phyloP scores from a whole-genome alignment of 768 basidiomycete species.

The Lentinula sp. region DNA sequence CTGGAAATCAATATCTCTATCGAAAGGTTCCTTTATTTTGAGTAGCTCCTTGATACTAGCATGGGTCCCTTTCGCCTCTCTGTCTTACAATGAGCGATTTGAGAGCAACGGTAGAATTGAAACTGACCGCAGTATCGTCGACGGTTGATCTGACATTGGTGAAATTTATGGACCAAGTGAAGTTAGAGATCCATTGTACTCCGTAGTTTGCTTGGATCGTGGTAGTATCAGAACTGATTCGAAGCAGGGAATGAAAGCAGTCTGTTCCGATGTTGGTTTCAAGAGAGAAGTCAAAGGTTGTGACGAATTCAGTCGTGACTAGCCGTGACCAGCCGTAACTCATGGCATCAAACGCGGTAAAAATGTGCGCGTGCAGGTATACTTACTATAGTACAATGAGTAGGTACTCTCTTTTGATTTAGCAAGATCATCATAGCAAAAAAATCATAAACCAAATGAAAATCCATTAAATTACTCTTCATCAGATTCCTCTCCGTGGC shows the following conservation, averaged over 20 bases:
- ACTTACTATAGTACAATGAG: not conserved
- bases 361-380: too few species aligned
- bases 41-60: slow-evolving; percentile 72
- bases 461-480: not conserved
- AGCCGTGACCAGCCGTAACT: not conserved
- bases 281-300: too few species aligned
- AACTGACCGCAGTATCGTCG: slow-evolving; percentile 4
- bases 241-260: not conserved
- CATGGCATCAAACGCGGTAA: not conserved
- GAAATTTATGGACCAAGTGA: not conserved
- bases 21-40: slow-evolving; percentile 72
- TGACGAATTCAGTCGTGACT: not conserved
- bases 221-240: not conserved
- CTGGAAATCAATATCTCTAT: slow-evolving; percentile 80
- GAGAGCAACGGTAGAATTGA: slow-evolving; percentile 10
- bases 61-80: slow-evolving; percentile 75
- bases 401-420: not conserved
- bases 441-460: not conserved
- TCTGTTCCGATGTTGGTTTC: too few species aligned
- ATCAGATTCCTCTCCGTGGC: not conserved
- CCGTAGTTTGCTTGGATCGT: not conserved
- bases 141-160: slow-evolving; percentile 6
- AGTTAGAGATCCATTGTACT: not conserved
- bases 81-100: slow-evolving; percentile 20
- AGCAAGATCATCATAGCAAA: not conserved